A percentile compares a stretch with the other conserved stretches of the same genome.
Evolutionary conservation across 2,329 filamentous ascomycete genomes (phyloP).

Genomic region (Fusarium torreyae): DNA sequence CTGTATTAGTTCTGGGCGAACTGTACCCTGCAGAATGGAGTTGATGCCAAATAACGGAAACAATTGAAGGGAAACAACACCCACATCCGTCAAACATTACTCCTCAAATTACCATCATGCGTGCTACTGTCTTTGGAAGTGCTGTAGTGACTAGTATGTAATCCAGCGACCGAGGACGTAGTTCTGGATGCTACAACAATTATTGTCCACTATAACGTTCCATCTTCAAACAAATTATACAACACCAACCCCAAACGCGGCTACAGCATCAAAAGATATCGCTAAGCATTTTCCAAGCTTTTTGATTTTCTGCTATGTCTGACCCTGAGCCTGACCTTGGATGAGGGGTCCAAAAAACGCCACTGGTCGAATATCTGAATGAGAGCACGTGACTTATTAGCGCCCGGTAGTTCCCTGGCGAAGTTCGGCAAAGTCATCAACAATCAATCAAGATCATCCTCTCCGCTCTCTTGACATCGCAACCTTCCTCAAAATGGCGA

Average conservation of each 20-base stretch:
- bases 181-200: neutral
- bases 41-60: slow-evolving; percentile 50
- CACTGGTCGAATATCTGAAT: slow-evolving; percentile 27
- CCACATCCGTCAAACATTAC: slow-evolving; percentile 34
- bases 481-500: slow-evolving; percentile 75
- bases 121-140: slow-evolving; percentile 1
- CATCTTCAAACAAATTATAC: neutral
- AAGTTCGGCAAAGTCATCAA: slow-evolving; percentile 64
- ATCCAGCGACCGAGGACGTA: neutral
- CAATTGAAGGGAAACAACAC: slow-evolving; percentile 46
- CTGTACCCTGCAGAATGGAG: slow-evolving; percentile 47
- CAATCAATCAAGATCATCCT: slow-evolving; percentile 63
- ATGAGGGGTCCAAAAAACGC: slow-evolving; percentile 47
- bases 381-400: slow-evolving; percentile 54
- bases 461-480: slow-evolving; percentile 63
- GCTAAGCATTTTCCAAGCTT: neutral
- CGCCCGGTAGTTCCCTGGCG: slow-evolving; percentile 53
- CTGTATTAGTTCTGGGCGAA: slow-evolving; percentile 52
- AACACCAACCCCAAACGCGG: neutral
- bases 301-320: slow-evolving; percentile 2
- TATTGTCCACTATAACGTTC: neutral
- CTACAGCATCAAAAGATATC: neutral
- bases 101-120: neutral
- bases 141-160: neutral
- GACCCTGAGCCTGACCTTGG: slow-evolving; percentile 3